Percentiles rank a stretch among this genome's conserved stretches.
Conservation (phyloP, 768 basidiomycete genomes). For the Pisolithus orientalis region DNA sequence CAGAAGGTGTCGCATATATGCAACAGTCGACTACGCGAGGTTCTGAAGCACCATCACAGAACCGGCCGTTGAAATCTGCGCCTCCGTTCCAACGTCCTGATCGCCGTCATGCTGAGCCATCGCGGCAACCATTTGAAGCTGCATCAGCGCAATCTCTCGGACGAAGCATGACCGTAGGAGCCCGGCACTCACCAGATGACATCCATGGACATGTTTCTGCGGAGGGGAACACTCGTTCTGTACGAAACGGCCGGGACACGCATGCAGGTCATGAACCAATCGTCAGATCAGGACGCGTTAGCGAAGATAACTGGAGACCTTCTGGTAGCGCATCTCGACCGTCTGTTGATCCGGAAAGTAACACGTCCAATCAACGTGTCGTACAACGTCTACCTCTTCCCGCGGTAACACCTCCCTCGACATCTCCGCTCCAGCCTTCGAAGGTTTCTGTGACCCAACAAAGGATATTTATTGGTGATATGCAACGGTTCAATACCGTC, state of each 20-base stretch:
- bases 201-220: constrained; percentile 1
- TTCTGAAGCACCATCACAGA: constrained; percentile 15
- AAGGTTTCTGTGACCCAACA: constrained; percentile 46
- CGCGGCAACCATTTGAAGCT: constrained; percentile 28
- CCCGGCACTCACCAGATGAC: constrained; percentile 10
- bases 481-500: constrained; percentile 70
- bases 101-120: constrained; percentile 28
- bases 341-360: constrained; percentile 17
- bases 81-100: constrained; percentile 58
- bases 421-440: constrained; percentile 18
- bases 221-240: constrained; percentile 4
- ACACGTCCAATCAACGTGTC: constrained; percentile 18
- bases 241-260: constrained; percentile 9
- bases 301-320: constrained; percentile 22
- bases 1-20: constrained; percentile 7
- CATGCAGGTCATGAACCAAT: constrained; percentile 13
- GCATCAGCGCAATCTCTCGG: constrained; percentile 24
- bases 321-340: constrained; percentile 14
- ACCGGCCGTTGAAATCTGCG: constrained; percentile 37
- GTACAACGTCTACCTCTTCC: constrained; percentile 32
- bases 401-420: constrained; percentile 29
- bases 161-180: constrained; percentile 32
- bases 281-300: constrained; percentile 15
- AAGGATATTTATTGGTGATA: constrained; percentile 70
- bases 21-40: constrained; percentile 18